Conservation (phyloP, 352 stramenopile genomes). For the Phytopythium mirpurense region DNA sequence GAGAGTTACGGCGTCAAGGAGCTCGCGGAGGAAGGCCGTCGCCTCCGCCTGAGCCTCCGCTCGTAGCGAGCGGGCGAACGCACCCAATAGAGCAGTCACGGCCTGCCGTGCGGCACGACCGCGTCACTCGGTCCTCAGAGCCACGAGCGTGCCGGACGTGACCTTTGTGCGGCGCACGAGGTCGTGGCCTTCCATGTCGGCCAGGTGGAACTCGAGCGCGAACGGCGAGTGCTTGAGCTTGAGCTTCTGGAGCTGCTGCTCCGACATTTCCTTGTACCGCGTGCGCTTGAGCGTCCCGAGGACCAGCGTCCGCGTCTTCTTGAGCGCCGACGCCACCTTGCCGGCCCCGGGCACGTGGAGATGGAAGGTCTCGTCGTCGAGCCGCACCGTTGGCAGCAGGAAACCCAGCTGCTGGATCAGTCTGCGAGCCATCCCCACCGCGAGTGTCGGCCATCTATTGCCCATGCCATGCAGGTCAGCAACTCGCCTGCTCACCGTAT, state of each 20-base stretch:
- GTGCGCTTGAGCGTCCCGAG: constrained; percentile 42
- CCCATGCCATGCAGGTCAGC: not conserved
- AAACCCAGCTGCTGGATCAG: constrained; percentile 49
- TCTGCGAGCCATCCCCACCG: not conserved
- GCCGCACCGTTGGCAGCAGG: constrained; percentile 28
- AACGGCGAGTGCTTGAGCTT: constrained; percentile 56
- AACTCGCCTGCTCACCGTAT: not conserved
- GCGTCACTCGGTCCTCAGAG: constrained; percentile 16
- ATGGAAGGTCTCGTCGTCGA: constrained; percentile 44
- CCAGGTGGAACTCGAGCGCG: constrained; percentile 47
- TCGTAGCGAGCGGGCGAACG: constrained; percentile 13
- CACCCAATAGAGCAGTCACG: constrained; percentile 9
- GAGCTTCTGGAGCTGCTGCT: constrained; percentile 55
- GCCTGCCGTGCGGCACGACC: not conserved
- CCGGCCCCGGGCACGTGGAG: constrained; percentile 54
- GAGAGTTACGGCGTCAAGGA: constrained; percentile 38
- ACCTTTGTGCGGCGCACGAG: constrained; percentile 47
- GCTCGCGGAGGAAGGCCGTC: constrained; percentile 55
- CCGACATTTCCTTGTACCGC: constrained; percentile 55
- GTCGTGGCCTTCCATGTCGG: constrained; percentile 55
- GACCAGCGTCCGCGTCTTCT: constrained; percentile 43
- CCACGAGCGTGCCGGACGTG: constrained; percentile 48
- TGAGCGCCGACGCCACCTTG: constrained; percentile 49
- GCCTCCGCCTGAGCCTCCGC: constrained; percentile 52
- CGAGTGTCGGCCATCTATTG: constrained; percentile 16